Evolutionary conservation across 2,329 filamentous ascomycete species (phyloP).

Genomic region (Plenodomus lindquistii): DNA sequence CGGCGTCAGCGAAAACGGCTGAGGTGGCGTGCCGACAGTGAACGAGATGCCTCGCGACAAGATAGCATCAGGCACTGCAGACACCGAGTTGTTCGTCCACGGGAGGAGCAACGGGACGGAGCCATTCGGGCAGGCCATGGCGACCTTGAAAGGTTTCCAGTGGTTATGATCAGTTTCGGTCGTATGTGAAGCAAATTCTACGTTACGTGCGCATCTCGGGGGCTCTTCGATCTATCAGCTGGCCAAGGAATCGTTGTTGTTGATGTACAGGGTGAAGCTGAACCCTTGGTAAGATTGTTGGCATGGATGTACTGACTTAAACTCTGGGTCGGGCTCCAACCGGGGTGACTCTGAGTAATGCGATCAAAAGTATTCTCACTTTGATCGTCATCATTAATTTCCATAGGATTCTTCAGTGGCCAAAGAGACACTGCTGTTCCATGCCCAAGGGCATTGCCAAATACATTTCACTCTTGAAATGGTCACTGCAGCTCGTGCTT

Average conservation of each 20-base stretch:
- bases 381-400: not conserved
- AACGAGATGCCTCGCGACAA: conserved; percentile 20
- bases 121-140: conserved; percentile 21
- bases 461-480: too few relatives aligned
- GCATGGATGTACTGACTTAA: not conserved
- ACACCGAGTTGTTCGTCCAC: conserved; percentile 21
- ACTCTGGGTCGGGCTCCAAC: conserved; percentile 1
- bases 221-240: not conserved
- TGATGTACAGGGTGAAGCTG: not conserved
- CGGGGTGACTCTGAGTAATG: not conserved
- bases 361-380: not conserved
- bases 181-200: not conserved
- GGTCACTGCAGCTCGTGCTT: too few relatives aligned
- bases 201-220: conserved; percentile 1
- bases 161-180: conserved; percentile 1
- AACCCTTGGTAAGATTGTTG: not conserved
- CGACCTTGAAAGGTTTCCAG: conserved; percentile 1
- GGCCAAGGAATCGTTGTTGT: not conserved
- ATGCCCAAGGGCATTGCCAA: too few relatives aligned
- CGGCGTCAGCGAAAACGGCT: conserved; percentile 20
- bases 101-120: conserved; percentile 19
- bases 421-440: too few relatives aligned
- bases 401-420: too few relatives aligned
- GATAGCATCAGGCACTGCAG: conserved; percentile 11
- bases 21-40: conserved; percentile 18